Evolutionary conservation across 768 basidiomycete genomes (phyloP), one percentile per base, ranked within the genome.

Genomic region (Lanmaoa rubissima): DNA sequence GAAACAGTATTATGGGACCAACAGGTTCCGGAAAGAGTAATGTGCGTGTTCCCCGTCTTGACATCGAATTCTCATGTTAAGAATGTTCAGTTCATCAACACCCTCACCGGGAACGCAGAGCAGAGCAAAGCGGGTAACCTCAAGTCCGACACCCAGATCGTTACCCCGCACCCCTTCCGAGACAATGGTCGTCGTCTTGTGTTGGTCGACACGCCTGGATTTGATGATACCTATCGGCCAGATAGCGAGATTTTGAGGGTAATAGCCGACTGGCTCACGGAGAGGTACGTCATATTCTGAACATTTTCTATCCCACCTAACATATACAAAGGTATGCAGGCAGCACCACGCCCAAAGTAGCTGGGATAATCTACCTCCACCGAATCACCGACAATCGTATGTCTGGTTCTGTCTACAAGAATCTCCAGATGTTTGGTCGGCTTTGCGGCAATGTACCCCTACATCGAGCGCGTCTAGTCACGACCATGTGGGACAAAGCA

Each of bases 401-500:
- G 63, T 58, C 65, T 12, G 74, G 72, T 14, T 68, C 72, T 13
- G 55, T 57, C 9, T 47, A 48, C 24, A 66, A 62, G 41, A 75
- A 73, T 54, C 68, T 76, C 47, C 56, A 61, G 17, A 54, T 75
- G 59, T 75, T 77, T 54, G 58, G 64, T 26, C 61, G 65, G 26
- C 54, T 78, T 17, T 78, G 77, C 41, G 77, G 76, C 5, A 34
- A 63, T 11, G 26, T 57, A 5, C 62, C 69, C 8, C 50, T 73
- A 24, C 60, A 17, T 39, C 74, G 73, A 19, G 64, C 73, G 5
- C 59, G 69, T 19, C 57, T 78, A 17, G 63, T 71, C n/a, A 78
- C 76, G 1, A 77, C 72, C 2, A 75, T 74, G 70, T 77, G 75
- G 77, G 66, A 67, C 43, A 32, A 9, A 1, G 66, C 63, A 16